Percentiles rank a stretch among this genome's conserved stretches.
phyloP scores from a whole-genome alignment of 257 asterid species.

The Solanum medicagineum region DNA sequence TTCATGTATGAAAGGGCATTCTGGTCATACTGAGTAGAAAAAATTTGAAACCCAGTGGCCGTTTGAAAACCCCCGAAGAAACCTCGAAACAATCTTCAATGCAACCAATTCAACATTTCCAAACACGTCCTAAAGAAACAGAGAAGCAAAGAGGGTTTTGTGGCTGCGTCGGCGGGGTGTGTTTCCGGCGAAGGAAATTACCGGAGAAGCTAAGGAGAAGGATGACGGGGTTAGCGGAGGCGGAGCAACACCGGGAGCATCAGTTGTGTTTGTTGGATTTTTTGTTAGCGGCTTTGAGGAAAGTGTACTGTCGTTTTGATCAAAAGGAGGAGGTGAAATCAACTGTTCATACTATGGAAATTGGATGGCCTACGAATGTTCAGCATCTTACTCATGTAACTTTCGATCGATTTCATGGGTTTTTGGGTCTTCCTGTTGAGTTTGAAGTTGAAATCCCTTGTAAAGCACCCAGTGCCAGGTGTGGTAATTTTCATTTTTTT shows the following conservation, averaged over 20 bases:
- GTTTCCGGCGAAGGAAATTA: not conserved
- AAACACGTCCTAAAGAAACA: not conserved
- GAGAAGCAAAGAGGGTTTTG: not conserved
- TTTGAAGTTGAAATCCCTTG: conserved; percentile 78
- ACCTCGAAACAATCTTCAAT: not conserved
- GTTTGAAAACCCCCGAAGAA: not conserved
- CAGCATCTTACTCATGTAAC: conserved; percentile 92
- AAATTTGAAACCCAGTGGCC: not conserved
- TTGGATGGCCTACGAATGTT: conserved; percentile 94
- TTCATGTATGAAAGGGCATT: not conserved
- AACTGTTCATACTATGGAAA: conserved; percentile 68
- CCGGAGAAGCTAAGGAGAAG: not conserved
- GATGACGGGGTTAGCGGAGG: conserved; percentile 58
- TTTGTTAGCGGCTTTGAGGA: conserved; percentile 60
- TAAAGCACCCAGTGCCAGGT: conserved; percentile 98
- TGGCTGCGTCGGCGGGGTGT: not conserved
- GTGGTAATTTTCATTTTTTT: not conserved
- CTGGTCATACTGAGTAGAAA: not conserved
- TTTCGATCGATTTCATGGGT: conserved; percentile 83
- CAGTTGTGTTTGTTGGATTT: conserved; percentile 58
- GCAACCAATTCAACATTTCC: not conserved
- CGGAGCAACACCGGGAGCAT: conserved; percentile 27
- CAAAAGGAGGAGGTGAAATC: conserved; percentile 42
- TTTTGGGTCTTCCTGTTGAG: conserved; percentile 90
- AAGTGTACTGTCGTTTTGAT: conserved; percentile 54